phyloP scores from a whole-genome alignment of 768 basidiomycete species.

The Chiua virens region DNA sequence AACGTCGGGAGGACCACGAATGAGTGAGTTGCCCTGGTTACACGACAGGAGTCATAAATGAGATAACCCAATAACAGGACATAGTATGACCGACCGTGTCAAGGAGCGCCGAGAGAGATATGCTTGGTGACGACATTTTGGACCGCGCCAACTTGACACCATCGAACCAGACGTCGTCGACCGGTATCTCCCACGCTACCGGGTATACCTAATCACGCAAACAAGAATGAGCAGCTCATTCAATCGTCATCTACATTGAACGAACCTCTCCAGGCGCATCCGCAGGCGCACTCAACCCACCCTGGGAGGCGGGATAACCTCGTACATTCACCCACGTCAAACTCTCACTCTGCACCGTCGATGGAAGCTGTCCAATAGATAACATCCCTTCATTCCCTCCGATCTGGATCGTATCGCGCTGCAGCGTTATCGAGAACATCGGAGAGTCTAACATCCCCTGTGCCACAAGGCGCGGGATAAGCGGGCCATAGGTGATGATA shows the following conservation, averaged over 20 bases:
- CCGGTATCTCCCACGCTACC: conserved; percentile 67
- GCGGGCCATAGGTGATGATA: conserved; percentile 43
- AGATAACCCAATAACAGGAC: neutral
- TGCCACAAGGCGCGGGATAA: conserved; percentile 47
- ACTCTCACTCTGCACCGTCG: conserved; percentile 43
- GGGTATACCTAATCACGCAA: conserved; percentile 47
- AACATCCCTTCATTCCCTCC: conserved; percentile 67
- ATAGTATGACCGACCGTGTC: conserved; percentile 63
- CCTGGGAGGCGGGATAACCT: conserved; percentile 48
- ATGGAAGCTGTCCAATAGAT: conserved; percentile 65
- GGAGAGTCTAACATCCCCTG: conserved; percentile 39
- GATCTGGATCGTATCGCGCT: conserved; percentile 67
- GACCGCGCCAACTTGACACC: conserved; percentile 61
- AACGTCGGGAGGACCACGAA: conserved; percentile 73
- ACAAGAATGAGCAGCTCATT: conserved; percentile 1
- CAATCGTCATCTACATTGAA: neutral
- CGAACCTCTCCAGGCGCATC: conserved; percentile 63
- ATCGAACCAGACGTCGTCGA: conserved; percentile 74
- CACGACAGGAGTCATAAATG: neutral
- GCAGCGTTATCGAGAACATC: conserved; percentile 59
- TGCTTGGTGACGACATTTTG: conserved; percentile 43
- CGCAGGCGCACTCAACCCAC: conserved; percentile 54
- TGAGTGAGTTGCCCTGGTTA: conserved; percentile 68
- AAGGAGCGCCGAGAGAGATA: conserved; percentile 61
- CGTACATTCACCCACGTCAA: conserved; percentile 70